Percentiles rank a stretch among this genome's conserved stretches.
Conservation (phyloP, 805 yeast species). For the Peterozyma toletana region DNA sequence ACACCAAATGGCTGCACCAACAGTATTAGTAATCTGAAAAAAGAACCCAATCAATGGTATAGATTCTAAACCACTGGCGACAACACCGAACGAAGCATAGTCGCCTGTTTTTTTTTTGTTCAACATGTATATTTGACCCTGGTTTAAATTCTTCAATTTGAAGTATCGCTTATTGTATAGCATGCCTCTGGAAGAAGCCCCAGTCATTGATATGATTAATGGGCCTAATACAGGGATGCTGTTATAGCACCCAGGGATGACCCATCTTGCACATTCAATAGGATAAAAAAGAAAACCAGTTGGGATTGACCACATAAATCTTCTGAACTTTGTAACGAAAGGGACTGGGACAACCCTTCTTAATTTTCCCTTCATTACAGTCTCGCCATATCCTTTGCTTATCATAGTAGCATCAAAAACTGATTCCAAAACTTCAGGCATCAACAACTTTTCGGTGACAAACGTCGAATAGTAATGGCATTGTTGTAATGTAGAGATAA, state of each 20-base stretch:
- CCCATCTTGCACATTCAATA: background rate
- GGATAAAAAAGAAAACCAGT: constrained; percentile 2
- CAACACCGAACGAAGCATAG: constrained; percentile 43
- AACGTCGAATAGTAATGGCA: constrained; percentile 8
- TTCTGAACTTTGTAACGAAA: constrained; percentile 20
- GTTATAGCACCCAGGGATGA: constrained; percentile 5
- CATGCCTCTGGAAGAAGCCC: constrained; percentile 19
- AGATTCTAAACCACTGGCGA: constrained; percentile 42
- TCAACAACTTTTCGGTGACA: constrained; percentile 4
- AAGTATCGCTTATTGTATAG: constrained; percentile 19
- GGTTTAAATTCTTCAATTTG: constrained; percentile 23
- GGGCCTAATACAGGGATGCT: constrained; percentile 26
- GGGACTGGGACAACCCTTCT: constrained; percentile 22
- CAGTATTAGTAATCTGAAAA: constrained; percentile 49
- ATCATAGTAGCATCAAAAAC: constrained; percentile 28
- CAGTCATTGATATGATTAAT: constrained; percentile 16
- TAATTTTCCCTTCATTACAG: constrained; percentile 23
- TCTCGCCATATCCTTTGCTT: constrained; percentile 24
- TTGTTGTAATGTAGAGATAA: constrained; percentile 5
- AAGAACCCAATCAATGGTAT: constrained; percentile 47
- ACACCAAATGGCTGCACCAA: constrained; percentile 66
- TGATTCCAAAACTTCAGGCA: constrained; percentile 3
- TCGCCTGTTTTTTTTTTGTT: constrained; percentile 27
- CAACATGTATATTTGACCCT: constrained; percentile 22
- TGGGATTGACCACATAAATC: constrained; percentile 20